Base-by-base conservation (phyloP, 805 yeast genomes). In the Wickerhamomyces bisporus region DNA sequence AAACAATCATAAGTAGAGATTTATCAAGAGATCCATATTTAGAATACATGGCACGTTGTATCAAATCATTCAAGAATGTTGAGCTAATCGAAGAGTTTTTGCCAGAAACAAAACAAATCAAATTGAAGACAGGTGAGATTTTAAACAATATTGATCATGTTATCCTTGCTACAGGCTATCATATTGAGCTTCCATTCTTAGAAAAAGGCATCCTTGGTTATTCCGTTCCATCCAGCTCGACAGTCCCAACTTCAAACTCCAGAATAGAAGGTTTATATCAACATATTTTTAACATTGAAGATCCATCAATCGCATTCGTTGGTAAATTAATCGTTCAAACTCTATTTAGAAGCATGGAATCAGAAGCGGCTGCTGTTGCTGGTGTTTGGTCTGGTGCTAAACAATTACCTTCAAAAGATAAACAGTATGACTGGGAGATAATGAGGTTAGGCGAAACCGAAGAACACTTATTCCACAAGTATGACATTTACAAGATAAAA, bases 1-100 rank as follows among this genome's bases (percentile, higher is more conserved):
- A 49, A 47, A 71, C 83, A 38, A 82, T 83, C 40, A 65, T 87
- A 39, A 75, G 85, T 29, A 68, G 96, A 39, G 77, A 79, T 45
- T 79, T 89, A 81, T 79, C 72, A 17, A 63, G 65, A 10, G 89
- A 84, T 47, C 62, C 52, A 30, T 69, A 71, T 65, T 48, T 71
- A 17, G 61, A 65, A 23, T 56, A 52, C 8, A 70, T 71, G 37
- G 54, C 70, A 6, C 45, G 57, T 21, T 51, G 55, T 29, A 43
- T 52, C 6, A 35, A 44, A 3, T 38, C 50, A 4, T 54, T 57
- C 36, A 38, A 39, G 15, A 65, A 17, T 58, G 61, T 21, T 44
- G 53, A 50, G 13, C 40, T 57, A 29, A 46, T 61, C 25, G 37
- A 60, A 21, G 50, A 56, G 38, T 45, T 53, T 33, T 39, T 57